phyloP scores from a whole-genome alignment of 768 basidiomycete genomes.

The Leccinum sublutescens region DNA sequence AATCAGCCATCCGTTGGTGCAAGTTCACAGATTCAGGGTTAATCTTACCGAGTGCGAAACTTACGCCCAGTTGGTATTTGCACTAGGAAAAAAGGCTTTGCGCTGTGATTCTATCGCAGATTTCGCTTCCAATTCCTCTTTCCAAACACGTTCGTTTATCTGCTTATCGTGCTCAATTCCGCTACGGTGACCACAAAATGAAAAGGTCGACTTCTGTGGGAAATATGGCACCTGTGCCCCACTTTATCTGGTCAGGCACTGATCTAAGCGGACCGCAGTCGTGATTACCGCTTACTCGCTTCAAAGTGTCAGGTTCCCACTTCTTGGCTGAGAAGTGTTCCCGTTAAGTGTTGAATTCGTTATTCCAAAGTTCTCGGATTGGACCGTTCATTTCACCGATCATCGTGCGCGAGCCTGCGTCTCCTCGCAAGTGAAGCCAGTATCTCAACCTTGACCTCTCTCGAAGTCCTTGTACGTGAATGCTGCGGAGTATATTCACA shows the following conservation, averaged over 20 bases:
- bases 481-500: slow-evolving; percentile 8
- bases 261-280: slow-evolving; percentile 21
- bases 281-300: slow-evolving; percentile 26
- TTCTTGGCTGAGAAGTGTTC: slow-evolving; percentile 13
- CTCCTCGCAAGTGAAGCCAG: slow-evolving; percentile 18
- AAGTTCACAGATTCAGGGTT: slow-evolving; percentile 22
- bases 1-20: slow-evolving; percentile 6
- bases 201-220: slow-evolving; percentile 25
- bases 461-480: slow-evolving; percentile 8
- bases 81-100: neutral
- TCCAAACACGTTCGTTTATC: slow-evolving; percentile 10
- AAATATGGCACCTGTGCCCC: slow-evolving; percentile 18
- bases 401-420: slow-evolving; percentile 16
- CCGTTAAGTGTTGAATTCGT: slow-evolving; percentile 17
- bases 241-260: slow-evolving; percentile 32
- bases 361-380: slow-evolving; percentile 26
- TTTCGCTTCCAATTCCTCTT: slow-evolving; percentile 6
- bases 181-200: slow-evolving; percentile 22
- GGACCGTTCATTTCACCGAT: slow-evolving; percentile 26
- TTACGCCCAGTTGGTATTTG: neutral
- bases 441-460: slow-evolving; percentile 11
- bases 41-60: slow-evolving; percentile 8
- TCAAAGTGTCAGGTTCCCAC: slow-evolving; percentile 25
- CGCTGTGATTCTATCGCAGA: slow-evolving; percentile 1
- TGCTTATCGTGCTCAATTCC: slow-evolving; percentile 18